Evolutionary conservation across 2,329 filamentous ascomycete genomes (phyloP), one percentile per base, ranked within the genome.

Genomic region (Penicillium corylophilum): DNA sequence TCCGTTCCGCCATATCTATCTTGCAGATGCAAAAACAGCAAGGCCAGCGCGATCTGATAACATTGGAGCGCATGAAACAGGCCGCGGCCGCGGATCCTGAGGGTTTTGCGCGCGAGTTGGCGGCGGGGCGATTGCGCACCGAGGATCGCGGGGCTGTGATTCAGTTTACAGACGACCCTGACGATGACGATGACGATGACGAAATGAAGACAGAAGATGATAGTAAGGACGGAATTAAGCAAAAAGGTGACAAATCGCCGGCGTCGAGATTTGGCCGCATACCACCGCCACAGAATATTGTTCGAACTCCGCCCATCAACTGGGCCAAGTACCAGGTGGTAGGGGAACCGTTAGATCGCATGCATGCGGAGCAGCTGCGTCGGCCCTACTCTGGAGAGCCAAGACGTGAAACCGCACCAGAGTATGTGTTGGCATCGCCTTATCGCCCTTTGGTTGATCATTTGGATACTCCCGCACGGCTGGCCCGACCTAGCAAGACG

Each of bases 291-390:
- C 93, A 96, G 70, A 88, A 88, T 61, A 77, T 97, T 1, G 86
- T 95, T 23, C 85, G 92, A 36, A 90, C 87, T 74, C 93, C 93
- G 8, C 88, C 90, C 8, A 86, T 97, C 65, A 96, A 96, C 75
- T 97, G 93, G 93, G 84, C 86, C 12, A 92, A 96, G 67, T 97
- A 97, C 71, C 89, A 90, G 62, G 80, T 96, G n/a, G 85, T 94
- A 3, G 92, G 90, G 44, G 87, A 89, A 53, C 84, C 89, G 1
- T 78, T 96, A 31, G 90, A 96, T 71, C 88, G 85, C 68, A 77
- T 96, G 57, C 92, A 96, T 69, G 82, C 84, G 45, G 89, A 95
- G 65, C 91, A 96, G 73, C 74, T 85, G 46, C 74, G 77, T 44
- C 81, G 82, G 48, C 91, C 90, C 1, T 68, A 65, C 15, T 53